Evolutionary conservation across 768 basidiomycete genomes (phyloP).

Genomic region (Panaeolus cyanescens): DNA sequence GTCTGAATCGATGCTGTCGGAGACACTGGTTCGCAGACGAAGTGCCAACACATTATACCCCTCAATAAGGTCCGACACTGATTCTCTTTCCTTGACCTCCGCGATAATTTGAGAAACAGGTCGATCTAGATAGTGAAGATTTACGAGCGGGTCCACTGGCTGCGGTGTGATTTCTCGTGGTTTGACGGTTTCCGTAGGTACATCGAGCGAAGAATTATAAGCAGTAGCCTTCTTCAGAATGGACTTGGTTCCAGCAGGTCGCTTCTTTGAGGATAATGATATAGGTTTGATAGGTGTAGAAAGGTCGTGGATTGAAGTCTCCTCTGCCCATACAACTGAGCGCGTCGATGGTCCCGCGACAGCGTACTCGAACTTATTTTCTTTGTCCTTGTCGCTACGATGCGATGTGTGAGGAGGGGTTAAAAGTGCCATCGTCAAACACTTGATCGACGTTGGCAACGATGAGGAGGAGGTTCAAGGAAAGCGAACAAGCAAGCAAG

Average conservation of each 20-base stretch:
- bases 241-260: constrained; percentile 51
- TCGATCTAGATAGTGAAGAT: constrained; percentile 64
- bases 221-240: constrained; percentile 65
- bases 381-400: constrained; percentile 49
- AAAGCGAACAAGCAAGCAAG: constrained; percentile 16
- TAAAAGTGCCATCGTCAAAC: constrained; percentile 45
- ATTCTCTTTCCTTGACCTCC: constrained; percentile 42
- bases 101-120: constrained; percentile 58
- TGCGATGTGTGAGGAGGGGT: constrained; percentile 66
- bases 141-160: constrained; percentile 64
- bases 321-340: constrained; percentile 51
- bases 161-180: constrained; percentile 76
- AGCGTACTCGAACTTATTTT: constrained; percentile 30
- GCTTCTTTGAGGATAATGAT: constrained; percentile 32
- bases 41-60: constrained; percentile 73
- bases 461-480: constrained; percentile 13
- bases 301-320: constrained; percentile 49
- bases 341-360: constrained; percentile 26
- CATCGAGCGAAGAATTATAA: constrained; percentile 27
- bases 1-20: constrained; percentile 50
- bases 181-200: constrained; percentile 37
- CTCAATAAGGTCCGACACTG: constrained; percentile 56
- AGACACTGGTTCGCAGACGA: constrained; percentile 54
- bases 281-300: constrained; percentile 30
- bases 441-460: constrained; percentile 11